Base-by-base conservation (phyloP, 169 alveolate genomes). In the Babesia bovis region DNA sequence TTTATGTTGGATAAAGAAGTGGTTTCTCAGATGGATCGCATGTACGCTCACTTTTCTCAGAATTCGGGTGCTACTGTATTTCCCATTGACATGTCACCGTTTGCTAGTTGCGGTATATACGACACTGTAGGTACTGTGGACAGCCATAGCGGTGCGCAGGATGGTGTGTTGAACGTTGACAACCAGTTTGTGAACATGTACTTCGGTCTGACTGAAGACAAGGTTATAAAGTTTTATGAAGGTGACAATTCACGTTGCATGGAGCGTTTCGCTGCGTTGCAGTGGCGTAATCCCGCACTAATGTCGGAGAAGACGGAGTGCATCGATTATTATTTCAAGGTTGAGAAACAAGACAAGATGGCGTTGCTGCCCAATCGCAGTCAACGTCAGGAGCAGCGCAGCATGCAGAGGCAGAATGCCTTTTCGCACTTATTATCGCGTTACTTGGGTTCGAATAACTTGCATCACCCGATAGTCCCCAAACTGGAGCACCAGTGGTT, bases 391-490 rank as follows among this genome's bases (percentile, higher is more conserved):
- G 77, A 50, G 69, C 79, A 59, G 52, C 71, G 81, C 68, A 87
- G 82, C 71, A 72, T 74, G 61, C 87, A 73, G 33, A 26, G 68
- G n/a, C 84, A 67, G 71, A 74, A 49, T 33, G 84, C 28, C 73
- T 87, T 51, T 47, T 84, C 67, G 5, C 83, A 33, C 44, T 72
- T 4, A 47, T 71, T 73, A 73, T 81, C 66, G 66, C 66, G 77
- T 58, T 75, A 79, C 52, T 49, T 87, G 82, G 93, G 85, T 44
- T 86, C 88, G 36, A 83, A 70, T 70, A 87, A 75, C 77, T 66
- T 87, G 28, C 93, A 87, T 57, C 93, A 87, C 41, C 93, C 93
- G 17, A 83, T 87, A 5, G 85, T 87, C 42, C 79, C 81, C 23
- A 79, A 84, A 52, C 81, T 81, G 52, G 93, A 87, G 25, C 90